phyloP scores from a whole-genome alignment of 805 yeast species.

The Candida krabiensis region DNA sequence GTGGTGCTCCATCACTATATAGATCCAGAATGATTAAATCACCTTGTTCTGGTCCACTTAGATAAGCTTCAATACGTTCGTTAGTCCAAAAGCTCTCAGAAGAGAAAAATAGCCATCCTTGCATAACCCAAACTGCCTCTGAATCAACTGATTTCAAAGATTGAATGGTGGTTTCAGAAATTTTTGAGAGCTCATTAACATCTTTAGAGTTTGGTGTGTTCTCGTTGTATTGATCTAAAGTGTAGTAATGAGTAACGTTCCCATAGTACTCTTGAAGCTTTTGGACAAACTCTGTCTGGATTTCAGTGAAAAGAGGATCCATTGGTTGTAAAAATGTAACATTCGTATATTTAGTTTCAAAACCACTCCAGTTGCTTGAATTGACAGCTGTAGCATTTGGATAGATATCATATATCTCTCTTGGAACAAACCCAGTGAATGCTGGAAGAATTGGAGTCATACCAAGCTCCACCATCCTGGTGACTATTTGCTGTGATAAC shows the following conservation, averaged over 20 bases:
- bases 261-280: conserved; percentile 7
- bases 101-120: conserved; percentile 11
- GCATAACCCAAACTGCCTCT: conserved; percentile 13
- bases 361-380: conserved; percentile 4
- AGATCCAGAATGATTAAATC: conserved; percentile 5
- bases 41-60: conserved; percentile 9
- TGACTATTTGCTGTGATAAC: conserved; percentile 4
- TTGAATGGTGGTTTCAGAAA: conserved; percentile 7
- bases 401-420: conserved; percentile 2
- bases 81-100: conserved; percentile 7
- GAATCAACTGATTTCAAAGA: conserved; percentile 4
- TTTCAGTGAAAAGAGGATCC: conserved; percentile 2
- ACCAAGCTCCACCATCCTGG: conserved; percentile 10
- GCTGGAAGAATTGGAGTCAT: conserved; percentile 13
- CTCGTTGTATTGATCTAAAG: conserved; percentile 11
- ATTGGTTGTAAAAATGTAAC: conserved; percentile 5
- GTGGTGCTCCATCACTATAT: conserved; percentile 9
- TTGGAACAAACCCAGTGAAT: conserved; percentile 11
- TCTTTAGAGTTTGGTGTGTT: conserved; percentile 7
- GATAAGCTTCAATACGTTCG: conserved; percentile 8
- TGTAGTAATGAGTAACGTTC: conserved; percentile 8
- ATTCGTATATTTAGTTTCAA: conserved; percentile 3
- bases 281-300: conserved; percentile 5
- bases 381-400: conserved; percentile 1
- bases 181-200: not conserved